Percentiles rank a stretch among this genome's conserved stretches.
These are phyloP conservation scores for Sophora flavescens DNA, from an alignment of 306 rosid genomes.

Conservation along the genomic window DNA sequence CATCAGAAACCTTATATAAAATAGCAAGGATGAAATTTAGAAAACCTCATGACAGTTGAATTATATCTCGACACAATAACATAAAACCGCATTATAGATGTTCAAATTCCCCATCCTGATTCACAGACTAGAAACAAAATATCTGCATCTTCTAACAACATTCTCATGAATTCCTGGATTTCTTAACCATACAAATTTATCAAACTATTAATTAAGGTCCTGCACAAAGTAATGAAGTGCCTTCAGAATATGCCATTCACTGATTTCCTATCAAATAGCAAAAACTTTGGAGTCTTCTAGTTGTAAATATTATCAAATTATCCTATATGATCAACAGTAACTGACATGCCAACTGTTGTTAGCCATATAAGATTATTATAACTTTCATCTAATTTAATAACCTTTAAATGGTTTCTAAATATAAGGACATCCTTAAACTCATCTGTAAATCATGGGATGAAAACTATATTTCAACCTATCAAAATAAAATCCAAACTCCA, in stretches of 20 bases:
- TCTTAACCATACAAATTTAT: not conserved
- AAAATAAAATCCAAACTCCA: no score
- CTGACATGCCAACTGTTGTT: no score
- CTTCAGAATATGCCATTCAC: conserved; percentile 1
- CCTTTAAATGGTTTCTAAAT: no score
- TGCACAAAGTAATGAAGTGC: not conserved
- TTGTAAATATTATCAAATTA: no score
- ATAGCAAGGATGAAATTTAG: conserved; percentile 7
- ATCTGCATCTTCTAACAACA: not conserved
- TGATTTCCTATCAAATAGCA: not conserved
- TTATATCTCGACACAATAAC: conserved; percentile 8
- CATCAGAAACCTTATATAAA: not conserved
- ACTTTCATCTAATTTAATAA: no score
- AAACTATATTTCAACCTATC: no score
- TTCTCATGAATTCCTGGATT: not conserved
- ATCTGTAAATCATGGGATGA: no score
- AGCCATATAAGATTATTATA: no score
- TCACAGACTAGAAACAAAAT: not conserved
- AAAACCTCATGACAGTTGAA: not conserved
- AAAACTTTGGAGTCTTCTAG: not conserved
- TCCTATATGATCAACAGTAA: no score
- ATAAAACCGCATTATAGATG: not conserved
- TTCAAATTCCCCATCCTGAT: not conserved
- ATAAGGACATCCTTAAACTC: no score
- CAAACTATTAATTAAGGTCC: not conserved